Conservation (phyloP, 2,329 filamentous ascomycete species). For the Tolypocladium amazonense region DNA sequence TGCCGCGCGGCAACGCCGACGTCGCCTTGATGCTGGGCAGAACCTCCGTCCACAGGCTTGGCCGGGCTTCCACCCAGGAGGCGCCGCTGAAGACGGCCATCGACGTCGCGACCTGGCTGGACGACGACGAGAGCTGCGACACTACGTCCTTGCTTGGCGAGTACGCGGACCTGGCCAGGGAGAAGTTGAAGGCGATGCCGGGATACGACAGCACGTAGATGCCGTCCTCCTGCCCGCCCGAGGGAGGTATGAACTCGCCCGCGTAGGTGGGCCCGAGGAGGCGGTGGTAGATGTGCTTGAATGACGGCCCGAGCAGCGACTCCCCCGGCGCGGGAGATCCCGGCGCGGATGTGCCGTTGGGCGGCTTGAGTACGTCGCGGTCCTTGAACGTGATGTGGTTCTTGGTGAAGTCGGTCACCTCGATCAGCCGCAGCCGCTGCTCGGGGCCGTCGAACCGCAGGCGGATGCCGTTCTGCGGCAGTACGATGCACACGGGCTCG, state of each 20-base stretch:
- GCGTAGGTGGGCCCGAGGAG: slow-evolving; percentile 91
- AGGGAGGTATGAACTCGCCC: slow-evolving; percentile 75
- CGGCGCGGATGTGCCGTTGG: slow-evolving; percentile 25
- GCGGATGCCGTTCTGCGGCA: slow-evolving; percentile 79
- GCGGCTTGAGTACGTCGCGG: slow-evolving; percentile 64
- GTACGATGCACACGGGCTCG: slow-evolving; percentile 61
- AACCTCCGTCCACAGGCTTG: slow-evolving; percentile 63
- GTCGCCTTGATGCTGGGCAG: slow-evolving; percentile 66
- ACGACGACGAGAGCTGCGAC: slow-evolving; percentile 68
- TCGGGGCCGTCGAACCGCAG: slow-evolving; percentile 90
- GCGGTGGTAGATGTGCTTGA: slow-evolving; percentile 84
- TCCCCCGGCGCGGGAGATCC: slow-evolving; percentile 21
- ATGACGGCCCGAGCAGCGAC: slow-evolving; percentile 53
- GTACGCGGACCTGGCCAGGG: slow-evolving; percentile 63
- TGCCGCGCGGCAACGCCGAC: slow-evolving; percentile 56
- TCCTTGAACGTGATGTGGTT: slow-evolving; percentile 72
- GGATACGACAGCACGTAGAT: slow-evolving; percentile 91
- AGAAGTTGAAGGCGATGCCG: slow-evolving; percentile 87
- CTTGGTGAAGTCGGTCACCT: slow-evolving; percentile 83
- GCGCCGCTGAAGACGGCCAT: slow-evolving; percentile 88
- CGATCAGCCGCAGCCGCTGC: slow-evolving; percentile 81
- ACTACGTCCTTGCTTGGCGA: slow-evolving; percentile 73
- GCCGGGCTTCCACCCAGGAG: slow-evolving; percentile 79
- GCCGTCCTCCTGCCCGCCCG: slow-evolving; percentile 45
- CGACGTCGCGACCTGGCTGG: slow-evolving; percentile 64